Evolutionary conservation across 805 yeast genomes (phyloP).

Genomic region (Pichia paraexigua): DNA sequence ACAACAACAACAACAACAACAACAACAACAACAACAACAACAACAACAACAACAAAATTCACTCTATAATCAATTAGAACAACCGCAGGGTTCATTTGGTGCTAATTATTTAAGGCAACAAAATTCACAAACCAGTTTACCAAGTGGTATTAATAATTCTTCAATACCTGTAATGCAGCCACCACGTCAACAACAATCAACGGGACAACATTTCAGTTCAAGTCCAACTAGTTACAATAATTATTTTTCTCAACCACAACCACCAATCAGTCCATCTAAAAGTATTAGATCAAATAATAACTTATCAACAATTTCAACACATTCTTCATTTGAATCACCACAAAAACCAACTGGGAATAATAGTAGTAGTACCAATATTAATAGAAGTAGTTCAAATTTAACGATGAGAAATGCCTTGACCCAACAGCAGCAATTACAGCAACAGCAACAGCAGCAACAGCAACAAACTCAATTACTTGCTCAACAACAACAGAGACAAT

Average conservation of each 20-base stretch:
- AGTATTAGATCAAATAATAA: conserved; percentile 26
- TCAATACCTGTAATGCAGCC: neutral
- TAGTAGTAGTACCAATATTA: neutral
- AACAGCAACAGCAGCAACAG: neutral
- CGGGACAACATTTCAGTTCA: conserved; percentile 12
- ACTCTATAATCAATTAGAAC: conserved; percentile 9
- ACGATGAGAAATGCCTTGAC: neutral
- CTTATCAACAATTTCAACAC: conserved; percentile 25
- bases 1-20: too few species aligned
- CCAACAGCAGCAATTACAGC: conserved; percentile 11
- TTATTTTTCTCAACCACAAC: conserved; percentile 24
- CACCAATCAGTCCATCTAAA: conserved; percentile 29
- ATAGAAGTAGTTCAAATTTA: neutral
- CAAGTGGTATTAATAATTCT: conserved; percentile 4
- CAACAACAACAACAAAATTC: conserved; percentile 18
- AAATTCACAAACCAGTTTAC: conserved; percentile 17
- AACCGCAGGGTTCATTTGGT: conserved; percentile 13
- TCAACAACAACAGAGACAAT: conserved; percentile 8
- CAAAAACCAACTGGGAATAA: conserved; percentile 11
- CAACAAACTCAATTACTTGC: neutral
- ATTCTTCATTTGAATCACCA: conserved; percentile 24
- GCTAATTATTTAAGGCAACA: conserved; percentile 17
- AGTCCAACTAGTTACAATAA: conserved; percentile 21
- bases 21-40: conserved; percentile 24
- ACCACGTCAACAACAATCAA: conserved; percentile 6